Base-by-base conservation (phyloP, 2,329 filamentous ascomycete genomes). In the Colletotrichum higginsianum region DNA sequence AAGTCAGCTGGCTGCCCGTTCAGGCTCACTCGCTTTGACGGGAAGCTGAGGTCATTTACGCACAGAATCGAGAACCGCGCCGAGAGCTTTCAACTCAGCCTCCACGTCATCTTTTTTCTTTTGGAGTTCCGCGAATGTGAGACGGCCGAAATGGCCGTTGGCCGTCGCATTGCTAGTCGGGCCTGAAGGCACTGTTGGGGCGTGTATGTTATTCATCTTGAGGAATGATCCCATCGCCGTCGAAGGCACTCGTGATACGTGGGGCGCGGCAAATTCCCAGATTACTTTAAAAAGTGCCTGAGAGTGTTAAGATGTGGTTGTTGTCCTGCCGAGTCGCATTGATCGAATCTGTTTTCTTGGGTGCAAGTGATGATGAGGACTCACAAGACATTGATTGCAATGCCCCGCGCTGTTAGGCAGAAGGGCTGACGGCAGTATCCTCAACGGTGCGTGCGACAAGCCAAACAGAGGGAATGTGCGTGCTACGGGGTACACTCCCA, bases 21-120 rank as follows among this genome's bases (percentile, higher is more conserved):
- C 8, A 40, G 12, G 18, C 53, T 40, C 21, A n/a, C 23, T 47
- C n/a, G 49, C 44, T 50, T 47, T 16, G 46, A n/a, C 16, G 21
- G 35, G 23, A 35, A 46, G 46, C 40, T 15, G 53, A n/a, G 38
- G 12, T 13, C 35, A 42, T 53, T 21, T 18, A 81, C 89, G 77
- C 84, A 98, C 95, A 75, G 95, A 96, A 75, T 95, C 93, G n/a
- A 99, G 88, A 16, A 98, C 94, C 64, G 91, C 88, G 72, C 95
- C 91, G 11, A 98, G 86, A 16, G 95, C 93, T 76, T 92, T 93
- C 72, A 99, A 88, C 84, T 99, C 96, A 58, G 90, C 91, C 83
- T 99, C 96, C 55, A 98, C 84, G 67, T 90, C 88, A 76, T 96
- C 92, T 82, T 98, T 98, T 84, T 94, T 93, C 44, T 88, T 88